Evolutionary conservation across 192 early-diverging fungal species (phyloP), one percentile per base, ranked within the genome.

Genomic region (Chytriomyces hyalinus): DNA sequence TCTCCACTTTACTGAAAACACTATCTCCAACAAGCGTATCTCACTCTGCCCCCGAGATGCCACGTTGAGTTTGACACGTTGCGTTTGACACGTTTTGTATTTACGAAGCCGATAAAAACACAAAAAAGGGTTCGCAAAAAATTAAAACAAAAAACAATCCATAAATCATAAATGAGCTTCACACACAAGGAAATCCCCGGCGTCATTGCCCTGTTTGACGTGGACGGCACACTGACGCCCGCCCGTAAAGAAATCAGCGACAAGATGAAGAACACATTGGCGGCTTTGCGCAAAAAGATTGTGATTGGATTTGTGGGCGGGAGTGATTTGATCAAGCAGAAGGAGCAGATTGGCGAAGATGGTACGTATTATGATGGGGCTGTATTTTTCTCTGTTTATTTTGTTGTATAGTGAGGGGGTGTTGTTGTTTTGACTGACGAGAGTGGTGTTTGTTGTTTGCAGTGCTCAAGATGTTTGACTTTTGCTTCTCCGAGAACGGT

Each of bases 401-500:
- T 26, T 26, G 24, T 26, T 26, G 24, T 26, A 26, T 26, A 36
- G 3, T 36, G 36, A 4, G 36, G 1, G 36, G 36, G 0, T 36
- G 28, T 36, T 36, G 36, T 36, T 36, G 36, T 36, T 36, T 3
- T 36, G 36, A 36, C 36, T 36, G 36, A 36, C 36, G 36, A 36
- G 36, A 36, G 36, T 0, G 36, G 36, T 36, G 36, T 36, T 36
- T 36, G 36, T 36, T 36, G 4, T 36, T 36, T 36, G 4, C 36
- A 36, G 36, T 91, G 48, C 65, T 97, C 20, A 82, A 92, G 36
- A 82, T 92, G 80, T 98, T 98, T 86, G 97, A 99, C 82, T 99
- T 87, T 84, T 94, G 91, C 82, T 99, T 99, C 83, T 91, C 96
- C 49, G 96, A 99, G 83, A 99, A 99, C 89, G 97, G 97, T 11